Conservation (phyloP, 2,329 filamentous ascomycete species). For the Paramyrothecium sp. region DNA sequence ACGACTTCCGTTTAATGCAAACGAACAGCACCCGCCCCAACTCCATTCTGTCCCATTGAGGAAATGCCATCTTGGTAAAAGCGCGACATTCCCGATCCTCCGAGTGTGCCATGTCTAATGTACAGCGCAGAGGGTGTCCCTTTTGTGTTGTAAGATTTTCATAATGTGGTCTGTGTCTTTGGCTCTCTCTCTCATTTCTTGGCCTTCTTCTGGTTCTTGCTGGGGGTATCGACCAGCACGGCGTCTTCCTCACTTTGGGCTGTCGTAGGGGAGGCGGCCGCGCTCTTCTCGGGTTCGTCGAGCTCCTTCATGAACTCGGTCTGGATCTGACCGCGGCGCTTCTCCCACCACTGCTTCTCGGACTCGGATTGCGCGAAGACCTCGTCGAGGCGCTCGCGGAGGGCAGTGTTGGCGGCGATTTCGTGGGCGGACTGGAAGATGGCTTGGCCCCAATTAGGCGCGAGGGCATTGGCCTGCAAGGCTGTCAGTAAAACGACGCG, state of each 20-base stretch:
- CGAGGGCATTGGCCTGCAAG: slow-evolving; percentile 81
- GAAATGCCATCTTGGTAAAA: background rate
- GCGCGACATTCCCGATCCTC: background rate
- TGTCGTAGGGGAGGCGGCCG: slow-evolving; percentile 22
- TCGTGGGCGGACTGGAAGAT: slow-evolving; percentile 99
- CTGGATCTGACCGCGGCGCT: slow-evolving; percentile 71
- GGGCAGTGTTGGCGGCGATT: slow-evolving; percentile 79
- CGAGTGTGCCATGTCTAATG: background rate
- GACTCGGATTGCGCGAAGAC: slow-evolving; percentile 68
- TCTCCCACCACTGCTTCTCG: slow-evolving; percentile 93
- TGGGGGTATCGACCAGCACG: slow-evolving; percentile 70
- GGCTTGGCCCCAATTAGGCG: slow-evolving; percentile 83
- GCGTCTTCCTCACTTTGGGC: slow-evolving; percentile 42
- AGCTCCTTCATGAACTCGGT: slow-evolving; percentile 83
- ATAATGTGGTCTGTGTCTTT: background rate
- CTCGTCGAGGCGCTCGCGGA: slow-evolving; percentile 73
- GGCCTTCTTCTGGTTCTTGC: slow-evolving; percentile 58
- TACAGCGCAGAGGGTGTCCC: background rate
- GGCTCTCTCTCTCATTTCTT: slow-evolving; percentile 53
- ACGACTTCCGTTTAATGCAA: background rate
- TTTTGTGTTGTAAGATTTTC: background rate
- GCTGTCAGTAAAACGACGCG: background rate
- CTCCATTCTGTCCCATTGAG: background rate
- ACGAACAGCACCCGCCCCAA: background rate
- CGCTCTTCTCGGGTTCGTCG: slow-evolving; percentile 57